phyloP scores from a whole-genome alignment of 2,329 filamentous ascomycete species.

The Zymoseptoria tritici region DNA sequence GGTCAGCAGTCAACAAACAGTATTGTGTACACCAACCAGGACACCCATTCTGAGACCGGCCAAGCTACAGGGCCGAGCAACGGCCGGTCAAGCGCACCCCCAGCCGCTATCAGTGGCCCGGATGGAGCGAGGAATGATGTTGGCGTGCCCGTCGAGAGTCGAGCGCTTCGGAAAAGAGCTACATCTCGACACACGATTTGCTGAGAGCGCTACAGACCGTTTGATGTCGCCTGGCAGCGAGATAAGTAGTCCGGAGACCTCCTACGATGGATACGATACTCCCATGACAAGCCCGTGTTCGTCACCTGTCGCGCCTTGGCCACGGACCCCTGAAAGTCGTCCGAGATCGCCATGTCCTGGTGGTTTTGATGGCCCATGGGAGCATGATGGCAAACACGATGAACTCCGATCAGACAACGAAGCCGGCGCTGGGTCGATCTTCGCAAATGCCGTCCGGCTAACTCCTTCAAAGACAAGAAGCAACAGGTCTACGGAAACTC shows the following conservation, averaged over 20 bases:
- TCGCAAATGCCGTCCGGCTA: not conserved
- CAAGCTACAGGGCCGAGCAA: not conserved
- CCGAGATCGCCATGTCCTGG: not conserved
- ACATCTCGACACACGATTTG: constrained; percentile 4
- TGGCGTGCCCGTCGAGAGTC: not conserved
- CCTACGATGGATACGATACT: constrained; percentile 8
- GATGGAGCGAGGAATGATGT: not conserved
- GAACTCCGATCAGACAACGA: not conserved
- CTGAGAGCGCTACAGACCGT: not conserved
- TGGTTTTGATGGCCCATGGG: constrained; percentile 1
- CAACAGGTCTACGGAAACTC: not conserved
- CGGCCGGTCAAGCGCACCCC: not conserved
- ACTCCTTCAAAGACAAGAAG: not conserved
- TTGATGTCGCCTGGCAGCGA: not conserved
- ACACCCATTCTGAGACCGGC: not conserved
- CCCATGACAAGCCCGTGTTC: constrained; percentile 14
- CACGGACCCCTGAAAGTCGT: not conserved
- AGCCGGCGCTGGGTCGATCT: not conserved
- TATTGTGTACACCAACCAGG: not conserved
- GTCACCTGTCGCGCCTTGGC: constrained; percentile 5
- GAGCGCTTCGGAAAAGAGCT: not conserved
- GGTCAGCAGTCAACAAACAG: not conserved
- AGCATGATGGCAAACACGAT: not conserved
- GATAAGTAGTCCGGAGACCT: not conserved
- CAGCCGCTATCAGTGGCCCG: not conserved